These are phyloP conservation scores for Exserohilum rostratum DNA, from an alignment of 2,329 filamentous ascomycete genomes.

Conservation along the genomic window DNA sequence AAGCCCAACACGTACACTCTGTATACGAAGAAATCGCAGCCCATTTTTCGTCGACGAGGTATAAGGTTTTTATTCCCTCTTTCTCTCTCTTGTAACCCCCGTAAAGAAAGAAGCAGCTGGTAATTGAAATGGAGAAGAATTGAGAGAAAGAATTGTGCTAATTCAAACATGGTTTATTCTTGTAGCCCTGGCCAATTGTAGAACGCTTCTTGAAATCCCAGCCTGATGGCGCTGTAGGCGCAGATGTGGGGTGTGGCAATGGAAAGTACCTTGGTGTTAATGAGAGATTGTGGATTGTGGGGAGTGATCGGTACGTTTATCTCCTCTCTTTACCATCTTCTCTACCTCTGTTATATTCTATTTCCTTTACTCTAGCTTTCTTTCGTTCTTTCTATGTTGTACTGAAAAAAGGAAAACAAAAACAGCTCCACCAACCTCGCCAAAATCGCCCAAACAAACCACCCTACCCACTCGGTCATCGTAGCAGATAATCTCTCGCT, in stretches of 20 bases:
- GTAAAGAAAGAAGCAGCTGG: too few species aligned
- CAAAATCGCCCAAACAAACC: slow-evolving; percentile 63
- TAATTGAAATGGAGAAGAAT: too few species aligned
- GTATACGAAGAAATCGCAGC: slow-evolving; percentile 89
- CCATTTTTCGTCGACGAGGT: slow-evolving; percentile 81
- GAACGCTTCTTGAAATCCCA: slow-evolving; percentile 74
- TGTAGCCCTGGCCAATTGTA: slow-evolving; percentile 87
- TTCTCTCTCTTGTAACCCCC: slow-evolving; percentile 2
- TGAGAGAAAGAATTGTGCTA: too few species aligned
- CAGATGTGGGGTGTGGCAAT: slow-evolving; percentile 95
- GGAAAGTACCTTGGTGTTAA: slow-evolving; percentile 92
- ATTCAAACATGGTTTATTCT: too few species aligned
- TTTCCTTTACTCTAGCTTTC: too few species aligned
- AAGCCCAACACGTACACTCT: slow-evolving; percentile 84
- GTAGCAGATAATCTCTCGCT: slow-evolving; percentile 85
- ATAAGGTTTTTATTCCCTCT: slow-evolving; percentile 60
- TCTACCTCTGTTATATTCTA: not conserved
- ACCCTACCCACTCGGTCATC: slow-evolving; percentile 70
- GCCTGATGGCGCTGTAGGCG: slow-evolving; percentile 73
- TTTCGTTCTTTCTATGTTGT: too few species aligned
- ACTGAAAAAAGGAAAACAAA: too few species aligned
- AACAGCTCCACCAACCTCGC: slow-evolving; percentile 63
- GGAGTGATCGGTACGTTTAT: slow-evolving; percentile 75
- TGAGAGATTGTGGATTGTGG: slow-evolving; percentile 70
- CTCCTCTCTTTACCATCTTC: slow-evolving; percentile 15